Evolutionary conservation across 2,329 filamentous ascomycete genomes (phyloP).

Genomic region (Chaetomiaceae sp.): DNA sequence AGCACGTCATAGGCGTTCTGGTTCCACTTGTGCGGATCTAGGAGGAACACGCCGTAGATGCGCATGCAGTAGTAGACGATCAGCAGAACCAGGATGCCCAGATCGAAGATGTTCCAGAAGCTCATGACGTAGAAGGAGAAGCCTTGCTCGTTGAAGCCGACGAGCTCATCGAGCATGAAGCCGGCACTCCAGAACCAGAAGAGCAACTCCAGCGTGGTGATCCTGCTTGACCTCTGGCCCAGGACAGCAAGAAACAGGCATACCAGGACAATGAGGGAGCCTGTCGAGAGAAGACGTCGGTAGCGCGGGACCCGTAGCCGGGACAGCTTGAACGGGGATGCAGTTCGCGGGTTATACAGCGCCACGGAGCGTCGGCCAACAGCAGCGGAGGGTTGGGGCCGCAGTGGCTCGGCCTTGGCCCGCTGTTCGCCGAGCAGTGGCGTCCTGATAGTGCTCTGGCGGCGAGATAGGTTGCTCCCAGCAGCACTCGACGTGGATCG

Average conservation of each 20-base stretch:
- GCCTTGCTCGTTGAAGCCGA: slow-evolving; percentile 94
- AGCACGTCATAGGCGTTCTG: slow-evolving; percentile 91
- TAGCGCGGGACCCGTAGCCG: slow-evolving; percentile 87
- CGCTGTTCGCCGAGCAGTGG: slow-evolving; percentile 44
- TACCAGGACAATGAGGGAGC: slow-evolving; percentile 80
- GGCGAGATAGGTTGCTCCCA: slow-evolving; percentile 24
- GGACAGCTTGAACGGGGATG: slow-evolving; percentile 87
- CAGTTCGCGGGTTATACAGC: slow-evolving; percentile 84
- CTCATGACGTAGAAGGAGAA: slow-evolving; percentile 97
- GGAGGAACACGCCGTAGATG: slow-evolving; percentile 78
- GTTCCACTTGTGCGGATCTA: slow-evolving; percentile 69
- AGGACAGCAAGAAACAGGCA: slow-evolving; percentile 82
- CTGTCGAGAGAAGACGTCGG: slow-evolving; percentile 80
- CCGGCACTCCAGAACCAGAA: slow-evolving; percentile 99
- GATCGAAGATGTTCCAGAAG: slow-evolving; percentile 94
- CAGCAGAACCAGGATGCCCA: slow-evolving; percentile 81
- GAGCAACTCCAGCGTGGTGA: slow-evolving; percentile 77
- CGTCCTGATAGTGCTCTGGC: slow-evolving; percentile 43
- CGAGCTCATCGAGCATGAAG: slow-evolving; percentile 93
- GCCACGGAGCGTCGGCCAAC: slow-evolving; percentile 67
- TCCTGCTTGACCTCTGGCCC: slow-evolving; percentile 66
- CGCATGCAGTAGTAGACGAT: slow-evolving; percentile 87
- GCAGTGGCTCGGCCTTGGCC: slow-evolving; percentile 28
- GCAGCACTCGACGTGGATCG: slow-evolving; percentile 13
- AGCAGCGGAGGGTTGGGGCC: slow-evolving; percentile 26